Conservation (phyloP, 1,139 yeast genomes). For the Pichia sp. region DNA sequence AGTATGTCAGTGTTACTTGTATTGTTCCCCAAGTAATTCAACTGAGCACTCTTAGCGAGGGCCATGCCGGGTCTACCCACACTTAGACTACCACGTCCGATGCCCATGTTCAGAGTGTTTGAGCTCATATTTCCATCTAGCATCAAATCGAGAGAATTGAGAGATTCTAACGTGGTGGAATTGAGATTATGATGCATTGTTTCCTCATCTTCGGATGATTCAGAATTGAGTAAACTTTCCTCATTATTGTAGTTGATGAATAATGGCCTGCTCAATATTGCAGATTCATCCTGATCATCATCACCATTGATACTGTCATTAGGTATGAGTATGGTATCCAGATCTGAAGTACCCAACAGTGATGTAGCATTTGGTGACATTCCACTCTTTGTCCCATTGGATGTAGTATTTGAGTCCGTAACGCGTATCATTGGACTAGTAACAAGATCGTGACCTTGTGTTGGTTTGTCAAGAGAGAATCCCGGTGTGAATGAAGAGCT, state of each 20-base stretch:
- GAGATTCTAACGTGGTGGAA: slow-evolving; percentile 4
- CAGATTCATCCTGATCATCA: background rate
- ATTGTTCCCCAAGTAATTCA: slow-evolving; percentile 5
- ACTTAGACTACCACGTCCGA: background rate
- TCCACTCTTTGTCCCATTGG: background rate
- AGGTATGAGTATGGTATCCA: slow-evolving; percentile 1
- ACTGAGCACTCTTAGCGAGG: background rate
- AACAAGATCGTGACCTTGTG: background rate
- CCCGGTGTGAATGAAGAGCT: slow-evolving; percentile 13
- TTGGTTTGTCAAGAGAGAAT: slow-evolving; percentile 5
- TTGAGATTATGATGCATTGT: slow-evolving; percentile 2
- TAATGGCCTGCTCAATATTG: slow-evolving; percentile 5
- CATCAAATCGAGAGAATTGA: slow-evolving; percentile 7
- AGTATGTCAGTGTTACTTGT: no score
- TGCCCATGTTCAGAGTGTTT: slow-evolving; percentile 1
- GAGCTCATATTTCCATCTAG: slow-evolving; percentile 2
- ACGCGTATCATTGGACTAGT: slow-evolving; percentile 1
- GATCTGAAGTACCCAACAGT: background rate
- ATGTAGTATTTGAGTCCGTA: background rate
- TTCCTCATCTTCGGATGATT: no score
- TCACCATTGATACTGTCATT: background rate
- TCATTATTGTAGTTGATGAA: background rate
- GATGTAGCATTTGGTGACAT: background rate
- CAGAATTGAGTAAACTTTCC: slow-evolving; percentile 1
- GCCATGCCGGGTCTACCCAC: background rate